Evolutionary conservation across 2,329 filamentous ascomycete genomes (phyloP), one percentile per base, ranked within the genome.

Genomic region (Emericellopsis cladophorae): DNA sequence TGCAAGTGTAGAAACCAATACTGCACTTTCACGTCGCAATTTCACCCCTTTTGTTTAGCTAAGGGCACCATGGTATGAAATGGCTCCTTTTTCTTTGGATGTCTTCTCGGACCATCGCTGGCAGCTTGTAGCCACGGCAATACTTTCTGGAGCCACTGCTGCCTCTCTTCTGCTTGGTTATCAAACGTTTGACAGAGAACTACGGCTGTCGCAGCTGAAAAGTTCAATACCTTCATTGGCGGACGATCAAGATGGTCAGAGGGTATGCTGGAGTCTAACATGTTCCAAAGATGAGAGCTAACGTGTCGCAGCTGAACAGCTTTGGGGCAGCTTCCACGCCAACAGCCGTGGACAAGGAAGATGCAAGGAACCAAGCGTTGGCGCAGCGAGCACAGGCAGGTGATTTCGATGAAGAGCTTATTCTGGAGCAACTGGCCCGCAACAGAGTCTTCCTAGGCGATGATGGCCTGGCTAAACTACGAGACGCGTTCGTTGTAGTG

Each of bases 401-500:
- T 40, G 74, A 81, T 54, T 81, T 77, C 49, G 76, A 80, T 51
- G 74, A 81, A 51, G 89, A 92, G 52, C 73, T 98, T 35, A 90
- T 96, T 43, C 74, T 94, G 37, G 92, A 98, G 64, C 92, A 98
- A 60, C 74, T 98, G 11, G 89, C 90, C 2, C 81, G 92, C 39
- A 96, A 95, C 58, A 77, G 85, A 41, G 88, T 92, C 24, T 98
- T 98, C 56, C 76, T 98, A 10, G 86, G 76, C 12, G 79, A 90
- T 24, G 79, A 80, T 7, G 92, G 92, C 0, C 74, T 98, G 10
- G 67, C 70, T 14, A 87, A 84, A 54, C 74, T 98, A 24, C 84
- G 90, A 11, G 70, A 74, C 37, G 76, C 90, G 1, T 94, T 93
- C 53, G 76, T 98, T 37, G 72, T 96, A 32, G 76, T 98, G 2